Conservation (phyloP, 768 basidiomycete genomes). For the Psilocybe subaeruginosa region DNA sequence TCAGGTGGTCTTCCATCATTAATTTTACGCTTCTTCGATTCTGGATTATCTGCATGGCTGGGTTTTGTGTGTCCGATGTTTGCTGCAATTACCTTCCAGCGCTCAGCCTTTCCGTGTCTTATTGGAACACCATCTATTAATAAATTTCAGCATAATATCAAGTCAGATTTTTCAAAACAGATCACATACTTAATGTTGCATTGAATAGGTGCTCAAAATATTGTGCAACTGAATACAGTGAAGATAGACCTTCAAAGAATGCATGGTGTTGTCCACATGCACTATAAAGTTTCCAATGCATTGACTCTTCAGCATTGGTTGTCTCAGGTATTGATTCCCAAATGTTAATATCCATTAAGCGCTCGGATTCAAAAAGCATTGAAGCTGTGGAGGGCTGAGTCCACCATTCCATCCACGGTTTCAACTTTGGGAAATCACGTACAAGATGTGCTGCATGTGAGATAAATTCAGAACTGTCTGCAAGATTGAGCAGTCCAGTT, state of each 20-base stretch:
- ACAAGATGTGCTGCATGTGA: conserved; percentile 8
- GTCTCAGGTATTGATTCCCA: conserved; percentile 35
- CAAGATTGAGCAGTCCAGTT: conserved; percentile 9
- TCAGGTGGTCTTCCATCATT: conserved; percentile 28
- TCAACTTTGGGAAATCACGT: conserved; percentile 22
- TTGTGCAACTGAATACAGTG: conserved; percentile 17
- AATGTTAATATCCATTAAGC: conserved; percentile 27
- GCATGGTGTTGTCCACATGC: conserved; percentile 24
- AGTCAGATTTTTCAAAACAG: too few species aligned
- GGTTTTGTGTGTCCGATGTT: conserved; percentile 20
- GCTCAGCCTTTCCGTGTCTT: conserved; percentile 16
- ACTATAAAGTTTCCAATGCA: conserved; percentile 36
- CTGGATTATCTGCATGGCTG: not conserved
- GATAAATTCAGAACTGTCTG: conserved; percentile 16
- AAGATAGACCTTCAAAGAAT: conserved; percentile 26
- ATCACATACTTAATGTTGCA: conserved; percentile 13
- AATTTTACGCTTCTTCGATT: conserved; percentile 9
- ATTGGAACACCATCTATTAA: not conserved
- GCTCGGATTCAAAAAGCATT: conserved; percentile 32
- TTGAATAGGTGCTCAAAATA: conserved; percentile 22
- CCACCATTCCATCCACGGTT: conserved; percentile 38
- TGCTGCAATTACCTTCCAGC: conserved; percentile 8
- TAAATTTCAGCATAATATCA: not conserved
- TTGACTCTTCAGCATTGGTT: conserved; percentile 38
- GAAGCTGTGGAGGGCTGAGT: conserved; percentile 24